A percentile compares a stretch with the other conserved stretches of the same genome.
Evolutionary conservation across 805 yeast genomes (phyloP).

Genomic region (Maudiozyma saulgeensis): DNA sequence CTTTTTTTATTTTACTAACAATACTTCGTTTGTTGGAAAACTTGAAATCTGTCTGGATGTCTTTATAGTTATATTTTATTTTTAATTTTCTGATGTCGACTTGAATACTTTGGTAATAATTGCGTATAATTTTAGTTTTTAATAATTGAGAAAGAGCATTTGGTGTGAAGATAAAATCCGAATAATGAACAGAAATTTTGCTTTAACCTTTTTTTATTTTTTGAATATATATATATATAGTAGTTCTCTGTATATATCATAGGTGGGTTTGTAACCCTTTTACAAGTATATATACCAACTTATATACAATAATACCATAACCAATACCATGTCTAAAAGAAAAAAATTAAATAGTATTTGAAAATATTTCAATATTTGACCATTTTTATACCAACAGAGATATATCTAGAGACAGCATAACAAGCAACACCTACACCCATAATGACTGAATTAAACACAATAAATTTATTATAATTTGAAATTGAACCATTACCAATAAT

Average conservation of each 20-base stretch:
- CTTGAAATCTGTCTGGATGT: too few species aligned
- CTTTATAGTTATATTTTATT: too few species aligned
- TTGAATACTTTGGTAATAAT: too few species aligned
- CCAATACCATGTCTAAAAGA: neutral
- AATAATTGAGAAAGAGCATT: too few species aligned
- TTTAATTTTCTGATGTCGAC: too few species aligned
- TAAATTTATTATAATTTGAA: slow-evolving; percentile 34
- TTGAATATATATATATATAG: too few species aligned
- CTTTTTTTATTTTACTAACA: too few species aligned
- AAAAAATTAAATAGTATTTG: neutral
- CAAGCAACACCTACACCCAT: slow-evolving; percentile 31
- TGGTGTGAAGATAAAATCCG: too few species aligned
- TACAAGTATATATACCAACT: neutral
- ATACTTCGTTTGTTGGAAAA: too few species aligned
- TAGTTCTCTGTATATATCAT: neutral
- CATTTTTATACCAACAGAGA: slow-evolving; percentile 35
- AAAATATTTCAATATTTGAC: slow-evolving; percentile 22
- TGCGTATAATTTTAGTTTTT: too few species aligned
- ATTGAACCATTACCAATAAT: slow-evolving; percentile 31
- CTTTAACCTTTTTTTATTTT: too few species aligned
- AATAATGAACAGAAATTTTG: too few species aligned
- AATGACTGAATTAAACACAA: slow-evolving; percentile 36
- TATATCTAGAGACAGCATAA: slow-evolving; percentile 34
- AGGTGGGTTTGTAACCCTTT: neutral
- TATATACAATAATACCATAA: neutral